Evolutionary conservation across 768 basidiomycete genomes (phyloP), one percentile per base, ranked within the genome.

Genomic region (Serpula lacrymans): DNA sequence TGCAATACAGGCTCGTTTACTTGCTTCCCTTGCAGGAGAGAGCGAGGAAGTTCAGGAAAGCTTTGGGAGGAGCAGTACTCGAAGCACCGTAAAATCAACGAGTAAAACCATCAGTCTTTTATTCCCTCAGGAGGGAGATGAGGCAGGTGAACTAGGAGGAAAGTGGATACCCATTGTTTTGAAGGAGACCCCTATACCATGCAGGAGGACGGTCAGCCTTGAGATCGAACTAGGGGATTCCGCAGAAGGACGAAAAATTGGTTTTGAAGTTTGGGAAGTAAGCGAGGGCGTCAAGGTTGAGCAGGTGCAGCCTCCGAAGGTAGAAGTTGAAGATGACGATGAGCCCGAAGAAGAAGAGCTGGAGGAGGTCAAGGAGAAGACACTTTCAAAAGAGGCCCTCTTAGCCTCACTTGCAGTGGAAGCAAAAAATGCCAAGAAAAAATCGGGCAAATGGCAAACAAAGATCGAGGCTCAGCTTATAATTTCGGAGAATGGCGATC

Each of bases 231-330:
- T 84, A 52, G 18, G 69, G 59, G 38, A 61, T 51, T 29, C 65
- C 54, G 39, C 74, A 70, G 52, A 65, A 64, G 50, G 37, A 11
- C 38, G 39, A 11, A 58, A 44, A 41, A 65, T 87, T 30, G 80
- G 74, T 10, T 72, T 83, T 38, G 88, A 91, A 59, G 63, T 90
- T 20, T 88, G 85, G 84, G 87, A 91, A 56, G 79, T 80, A 13
- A 72, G 72, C 38, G 87, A 88, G 52, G 73, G 73, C 2, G 69
- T 88, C 45, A 74, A 77, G 42, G 57, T 82, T 14, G 84, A 85
- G 50, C 80, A 75, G 52, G 64, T 76, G 17, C 68, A 66, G 36
- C 68, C 68, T 3, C 66, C 70, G 4, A 72, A 72, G 46, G 46
- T 63, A 6, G 74, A 75, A 17, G 55, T 63, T 12, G 67, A 69